Evolutionary conservation across 495 filamentous ascomycete genomes (phyloP).

Genomic region (Xylaria nigripes): DNA sequence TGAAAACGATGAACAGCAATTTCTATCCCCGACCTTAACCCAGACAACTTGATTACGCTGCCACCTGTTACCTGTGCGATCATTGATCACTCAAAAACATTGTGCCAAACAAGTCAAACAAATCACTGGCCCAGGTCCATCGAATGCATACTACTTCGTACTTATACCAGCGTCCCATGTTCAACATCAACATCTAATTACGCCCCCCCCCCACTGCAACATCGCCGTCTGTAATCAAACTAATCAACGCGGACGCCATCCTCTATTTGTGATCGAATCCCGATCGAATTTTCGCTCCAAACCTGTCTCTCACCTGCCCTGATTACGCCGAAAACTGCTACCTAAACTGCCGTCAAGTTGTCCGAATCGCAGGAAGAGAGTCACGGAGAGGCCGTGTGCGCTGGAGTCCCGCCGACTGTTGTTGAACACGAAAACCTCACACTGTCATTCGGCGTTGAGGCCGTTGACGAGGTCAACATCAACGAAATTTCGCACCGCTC

Average conservation of each 20-base stretch:
- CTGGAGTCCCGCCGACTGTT: conserved; percentile 33
- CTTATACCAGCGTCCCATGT: conserved; percentile 4
- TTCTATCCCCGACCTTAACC: background rate
- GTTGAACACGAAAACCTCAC: conserved; percentile 16
- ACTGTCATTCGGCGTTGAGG: conserved; percentile 19
- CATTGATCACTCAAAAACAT: background rate
- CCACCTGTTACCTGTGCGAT: background rate
- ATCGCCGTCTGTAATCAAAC: conserved; percentile 12
- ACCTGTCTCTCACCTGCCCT: background rate
- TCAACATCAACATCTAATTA: conserved; percentile 7
- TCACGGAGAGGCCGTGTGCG: conserved; percentile 62
- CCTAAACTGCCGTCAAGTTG: conserved; percentile 51
- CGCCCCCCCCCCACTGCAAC: conserved; percentile 10
- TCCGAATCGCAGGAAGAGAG: conserved; percentile 55
- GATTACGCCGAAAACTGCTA: background rate
- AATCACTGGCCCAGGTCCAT: background rate
- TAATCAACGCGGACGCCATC: conserved; percentile 7
- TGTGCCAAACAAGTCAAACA: background rate
- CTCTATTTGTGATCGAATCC: conserved; percentile 11
- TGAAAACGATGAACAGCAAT: background rate
- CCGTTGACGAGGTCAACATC: conserved; percentile 35
- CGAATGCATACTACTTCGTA: conserved; percentile 3
- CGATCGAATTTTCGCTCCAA: conserved; percentile 6
- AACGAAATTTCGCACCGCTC: conserved; percentile 31
- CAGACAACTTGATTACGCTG: background rate